Conservation (phyloP, 495 filamentous ascomycete genomes). For the Aeminium ludgeri region DNA sequence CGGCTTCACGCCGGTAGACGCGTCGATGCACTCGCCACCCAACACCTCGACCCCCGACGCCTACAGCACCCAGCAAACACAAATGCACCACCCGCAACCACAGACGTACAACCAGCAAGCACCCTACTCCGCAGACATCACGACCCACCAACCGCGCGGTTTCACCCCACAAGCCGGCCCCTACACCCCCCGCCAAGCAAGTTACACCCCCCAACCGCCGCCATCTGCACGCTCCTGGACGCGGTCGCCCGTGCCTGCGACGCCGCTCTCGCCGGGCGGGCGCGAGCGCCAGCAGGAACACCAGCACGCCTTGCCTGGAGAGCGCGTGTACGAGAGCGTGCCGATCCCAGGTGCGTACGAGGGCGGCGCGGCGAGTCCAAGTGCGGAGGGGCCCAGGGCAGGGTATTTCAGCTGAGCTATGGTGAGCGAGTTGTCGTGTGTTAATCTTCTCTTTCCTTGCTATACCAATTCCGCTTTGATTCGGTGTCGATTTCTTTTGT, state of each 20-base stretch:
- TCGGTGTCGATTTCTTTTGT: background rate
- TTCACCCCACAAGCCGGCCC: too few relatives aligned
- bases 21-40: background rate
- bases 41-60: too few relatives aligned
- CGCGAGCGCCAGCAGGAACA: conserved; percentile 23
- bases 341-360: conserved; percentile 49
- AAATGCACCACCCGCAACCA: too few relatives aligned
- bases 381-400: background rate
- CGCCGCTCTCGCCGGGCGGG: background rate
- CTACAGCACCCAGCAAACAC: too few relatives aligned
- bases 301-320: conserved; percentile 40
- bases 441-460: background rate
- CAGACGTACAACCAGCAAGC: too few relatives aligned
- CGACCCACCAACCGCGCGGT: too few relatives aligned
- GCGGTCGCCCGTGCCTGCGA: too few relatives aligned
- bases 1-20: conserved; percentile 34
- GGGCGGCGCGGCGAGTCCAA: conserved; percentile 10
- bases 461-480: background rate
- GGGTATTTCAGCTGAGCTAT: background rate
- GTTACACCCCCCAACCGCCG: background rate
- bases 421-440: background rate
- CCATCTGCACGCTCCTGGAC: background rate
- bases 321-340: conserved; percentile 49
- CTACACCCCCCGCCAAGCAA: too few relatives aligned
- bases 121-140: too few relatives aligned